Base-by-base conservation (phyloP, 1,284 basidiomycete species). In the Malassezia sp. region DNA sequence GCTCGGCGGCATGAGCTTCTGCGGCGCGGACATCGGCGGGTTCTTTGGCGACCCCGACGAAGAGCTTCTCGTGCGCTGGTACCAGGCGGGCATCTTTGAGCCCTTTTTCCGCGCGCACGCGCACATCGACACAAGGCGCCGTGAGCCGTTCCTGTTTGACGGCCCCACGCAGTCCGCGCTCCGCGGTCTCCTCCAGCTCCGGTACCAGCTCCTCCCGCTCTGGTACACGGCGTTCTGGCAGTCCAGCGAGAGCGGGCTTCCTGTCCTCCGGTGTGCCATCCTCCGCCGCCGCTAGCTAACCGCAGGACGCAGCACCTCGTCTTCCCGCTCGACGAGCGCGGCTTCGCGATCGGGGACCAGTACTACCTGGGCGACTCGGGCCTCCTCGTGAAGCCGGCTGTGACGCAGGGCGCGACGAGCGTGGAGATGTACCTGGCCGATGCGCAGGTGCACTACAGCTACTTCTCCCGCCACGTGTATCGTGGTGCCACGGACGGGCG, bases 71-170 rank as follows among this genome's bases (percentile, higher is more conserved):
- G 82, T 91, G 7, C 79, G 93, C 29, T 97, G 91, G 91, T 96
- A 97, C 68, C 87, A 87, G 74, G 83, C 90, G 28, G 93, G 91
- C 22, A 80, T 83, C 10, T 93, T 96, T 71, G 83, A 83, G 55
- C 91, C 91, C 3, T 99, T 99, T 79, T 91, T 97, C 82, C 80
- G 91, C 42, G 91, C 91, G 0, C 93, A 97, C 72, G 93, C 91
- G 4, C 90, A 96, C 71, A 83, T 95, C 61, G 93, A 99, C 72
- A 93, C 91, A 33, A 97, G 96, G 74, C 81, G 93, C 32, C 81
- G 91, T 37, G 93, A 99, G 72, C 91, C 91, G 0, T 97, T 83
- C 75, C 77, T 97, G 0, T 78, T 85, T 42, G 85, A 88, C 14
- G 83, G 93, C 63, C 88, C 89, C 0, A 82, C 85, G 73, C 83